Evolutionary conservation across 768 basidiomycete species (phyloP).

Genomic region (Lactarius vividus): DNA sequence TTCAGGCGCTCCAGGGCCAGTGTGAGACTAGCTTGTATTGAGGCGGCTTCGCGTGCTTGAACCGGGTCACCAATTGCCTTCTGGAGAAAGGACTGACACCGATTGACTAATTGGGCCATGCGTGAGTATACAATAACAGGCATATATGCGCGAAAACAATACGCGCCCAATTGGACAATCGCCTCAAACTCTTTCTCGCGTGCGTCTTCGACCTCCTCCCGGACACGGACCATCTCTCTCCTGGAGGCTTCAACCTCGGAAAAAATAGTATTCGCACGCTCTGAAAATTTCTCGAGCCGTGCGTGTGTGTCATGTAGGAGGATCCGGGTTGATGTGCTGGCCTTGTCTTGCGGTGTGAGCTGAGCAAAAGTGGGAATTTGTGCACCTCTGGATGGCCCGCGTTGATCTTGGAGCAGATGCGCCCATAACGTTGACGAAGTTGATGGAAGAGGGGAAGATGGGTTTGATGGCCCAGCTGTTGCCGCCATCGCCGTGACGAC

Average conservation of each 20-base stretch:
- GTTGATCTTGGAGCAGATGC: constrained; percentile 48
- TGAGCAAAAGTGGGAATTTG: constrained; percentile 44
- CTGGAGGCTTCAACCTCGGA: constrained; percentile 50
- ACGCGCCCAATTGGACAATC: constrained; percentile 55
- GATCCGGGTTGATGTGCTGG: constrained; percentile 66
- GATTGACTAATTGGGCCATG: constrained; percentile 46
- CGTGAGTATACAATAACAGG: constrained; percentile 19
- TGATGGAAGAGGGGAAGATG: constrained; percentile 22
- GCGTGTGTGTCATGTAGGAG: constrained; percentile 72
- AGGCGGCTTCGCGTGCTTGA: constrained; percentile 38
- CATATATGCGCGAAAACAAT: constrained; percentile 28
- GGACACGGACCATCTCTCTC: constrained; percentile 50
- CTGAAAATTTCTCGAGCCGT: constrained; percentile 65
- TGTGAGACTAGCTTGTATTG: constrained; percentile 26
- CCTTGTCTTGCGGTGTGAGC: constrained; percentile 53
- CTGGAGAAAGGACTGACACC: constrained; percentile 60
- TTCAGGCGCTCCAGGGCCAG: constrained; percentile 26
- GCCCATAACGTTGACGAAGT: constrained; percentile 45
- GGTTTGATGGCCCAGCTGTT: constrained; percentile 1
- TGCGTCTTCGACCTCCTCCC: constrained; percentile 57
- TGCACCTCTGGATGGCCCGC: constrained; percentile 32
- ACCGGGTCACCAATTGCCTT: constrained; percentile 55
- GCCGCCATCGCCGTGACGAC: constrained; percentile 11
- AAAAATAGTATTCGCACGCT: constrained; percentile 52
- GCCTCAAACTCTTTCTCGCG: constrained; percentile 56